Evolutionary conservation across 1,284 basidiomycete genomes (phyloP).

Genomic region (Crucibulum cyathiforme): DNA sequence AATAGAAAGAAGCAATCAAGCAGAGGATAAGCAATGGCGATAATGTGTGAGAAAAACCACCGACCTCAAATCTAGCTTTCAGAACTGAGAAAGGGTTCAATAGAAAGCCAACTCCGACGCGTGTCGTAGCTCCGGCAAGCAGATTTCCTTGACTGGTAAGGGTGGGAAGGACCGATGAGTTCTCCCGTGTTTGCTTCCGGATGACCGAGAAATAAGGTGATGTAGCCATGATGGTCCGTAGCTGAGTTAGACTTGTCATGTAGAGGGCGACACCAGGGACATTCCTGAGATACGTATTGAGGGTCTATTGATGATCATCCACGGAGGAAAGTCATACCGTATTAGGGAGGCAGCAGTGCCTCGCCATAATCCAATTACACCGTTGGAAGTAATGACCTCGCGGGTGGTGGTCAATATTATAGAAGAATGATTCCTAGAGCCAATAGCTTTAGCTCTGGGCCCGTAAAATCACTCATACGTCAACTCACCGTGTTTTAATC

Average conservation of each 20-base stretch:
- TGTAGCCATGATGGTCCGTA: slow-evolving; percentile 75
- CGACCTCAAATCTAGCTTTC: slow-evolving; percentile 93
- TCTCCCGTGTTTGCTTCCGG: slow-evolving; percentile 25
- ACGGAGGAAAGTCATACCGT: slow-evolving; percentile 50
- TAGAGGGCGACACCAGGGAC: slow-evolving; percentile 94
- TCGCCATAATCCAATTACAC: slow-evolving; percentile 80
- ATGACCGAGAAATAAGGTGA: slow-evolving; percentile 62
- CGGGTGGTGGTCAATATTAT: slow-evolving; percentile 58
- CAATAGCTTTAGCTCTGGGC: neutral
- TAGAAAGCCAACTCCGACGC: slow-evolving; percentile 86
- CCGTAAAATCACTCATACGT: neutral
- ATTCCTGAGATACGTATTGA: slow-evolving; percentile 60
- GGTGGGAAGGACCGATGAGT: slow-evolving; percentile 74
- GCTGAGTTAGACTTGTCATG: slow-evolving; percentile 84
- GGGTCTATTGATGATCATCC: neutral
- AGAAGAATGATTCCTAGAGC: slow-evolving; percentile 41
- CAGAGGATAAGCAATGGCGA: neutral
- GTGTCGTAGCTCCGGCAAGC: slow-evolving; percentile 85
- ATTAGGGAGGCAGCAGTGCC: slow-evolving; percentile 85
- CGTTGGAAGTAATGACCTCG: slow-evolving; percentile 66
- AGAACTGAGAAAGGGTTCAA: slow-evolving; percentile 94
- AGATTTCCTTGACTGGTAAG: slow-evolving; percentile 86
- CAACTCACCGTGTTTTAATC: slow-evolving; percentile 40
- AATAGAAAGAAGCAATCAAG: neutral
- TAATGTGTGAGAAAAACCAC: slow-evolving; percentile 25